phyloP scores from a whole-genome alignment of 140 eudicot genomes.

The Oenanthe javanica region DNA sequence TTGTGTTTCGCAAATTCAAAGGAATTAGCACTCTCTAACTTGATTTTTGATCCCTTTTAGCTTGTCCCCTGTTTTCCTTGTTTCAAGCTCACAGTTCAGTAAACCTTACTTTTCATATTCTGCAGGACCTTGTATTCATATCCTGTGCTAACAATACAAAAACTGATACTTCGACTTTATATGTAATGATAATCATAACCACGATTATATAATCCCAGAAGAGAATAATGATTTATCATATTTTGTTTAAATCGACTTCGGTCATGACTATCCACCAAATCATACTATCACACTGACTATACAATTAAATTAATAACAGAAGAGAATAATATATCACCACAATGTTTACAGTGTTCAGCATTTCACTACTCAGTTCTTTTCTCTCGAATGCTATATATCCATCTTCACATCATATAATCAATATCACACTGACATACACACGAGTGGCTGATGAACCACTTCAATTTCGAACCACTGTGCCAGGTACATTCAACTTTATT shows the following conservation, averaged over 20 bases:
- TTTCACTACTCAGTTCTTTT: constrained; percentile 3
- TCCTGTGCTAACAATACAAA: neutral
- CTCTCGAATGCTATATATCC: constrained; percentile 1
- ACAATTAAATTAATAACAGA: neutral
- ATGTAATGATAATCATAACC: neutral
- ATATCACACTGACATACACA: constrained; percentile 17
- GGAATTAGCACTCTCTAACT: constrained; percentile 15
- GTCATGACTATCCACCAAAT: neutral
- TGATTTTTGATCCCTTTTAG: neutral
- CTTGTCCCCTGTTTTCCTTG: neutral
- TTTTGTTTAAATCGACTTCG: neutral
- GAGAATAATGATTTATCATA: neutral
- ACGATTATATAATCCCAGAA: no score
- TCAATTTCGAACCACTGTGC: constrained; percentile 1
- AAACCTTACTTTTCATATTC: neutral
- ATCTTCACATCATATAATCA: constrained; percentile 15
- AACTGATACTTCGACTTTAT: neutral
- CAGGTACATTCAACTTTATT: constrained; percentile 14
- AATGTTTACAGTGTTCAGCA: neutral
- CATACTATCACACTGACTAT: neutral
- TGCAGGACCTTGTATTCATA: neutral
- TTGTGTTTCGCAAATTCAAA: constrained; percentile 24
- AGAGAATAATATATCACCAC: neutral
- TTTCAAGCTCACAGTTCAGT: neutral
- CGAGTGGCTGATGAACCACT: constrained; percentile 3